Conservation (phyloP, 441 rosid species). For the Adansonia gregorii region DNA sequence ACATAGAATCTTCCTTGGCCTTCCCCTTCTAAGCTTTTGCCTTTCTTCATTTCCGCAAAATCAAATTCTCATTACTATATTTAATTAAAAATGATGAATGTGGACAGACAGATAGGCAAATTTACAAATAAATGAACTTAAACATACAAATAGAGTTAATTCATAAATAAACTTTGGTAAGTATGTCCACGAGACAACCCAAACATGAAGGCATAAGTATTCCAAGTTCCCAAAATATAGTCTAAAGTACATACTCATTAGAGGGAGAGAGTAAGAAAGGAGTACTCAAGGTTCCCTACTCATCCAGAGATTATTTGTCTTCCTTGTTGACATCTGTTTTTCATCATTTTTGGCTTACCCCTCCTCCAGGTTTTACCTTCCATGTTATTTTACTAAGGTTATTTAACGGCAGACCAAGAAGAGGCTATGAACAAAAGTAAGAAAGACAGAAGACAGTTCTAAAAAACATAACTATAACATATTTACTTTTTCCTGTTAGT, state of each 20-base stretch:
- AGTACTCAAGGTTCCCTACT: slow-evolving; percentile 19
- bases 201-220: neutral
- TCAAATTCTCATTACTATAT: neutral
- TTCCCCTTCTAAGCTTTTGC: slow-evolving; percentile 15
- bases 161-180: neutral
- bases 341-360: slow-evolving; percentile 27
- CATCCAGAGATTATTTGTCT: neutral
- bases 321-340: neutral
- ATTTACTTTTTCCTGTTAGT: neutral
- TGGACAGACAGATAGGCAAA: neutral
- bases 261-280: neutral
- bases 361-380: slow-evolving; percentile 27
- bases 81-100: neutral
- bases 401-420: neutral
- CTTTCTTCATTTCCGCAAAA: neutral
- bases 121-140: neutral
- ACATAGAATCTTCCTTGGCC: slow-evolving; percentile 22
- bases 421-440: neutral
- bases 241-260: neutral
- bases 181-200: neutral
- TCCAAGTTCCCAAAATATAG: neutral
- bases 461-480: neutral
- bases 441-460: neutral
- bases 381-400: neutral
- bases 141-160: neutral